Conservation (phyloP, 805 yeast species). For the Yamadazyma ubonensis region DNA sequence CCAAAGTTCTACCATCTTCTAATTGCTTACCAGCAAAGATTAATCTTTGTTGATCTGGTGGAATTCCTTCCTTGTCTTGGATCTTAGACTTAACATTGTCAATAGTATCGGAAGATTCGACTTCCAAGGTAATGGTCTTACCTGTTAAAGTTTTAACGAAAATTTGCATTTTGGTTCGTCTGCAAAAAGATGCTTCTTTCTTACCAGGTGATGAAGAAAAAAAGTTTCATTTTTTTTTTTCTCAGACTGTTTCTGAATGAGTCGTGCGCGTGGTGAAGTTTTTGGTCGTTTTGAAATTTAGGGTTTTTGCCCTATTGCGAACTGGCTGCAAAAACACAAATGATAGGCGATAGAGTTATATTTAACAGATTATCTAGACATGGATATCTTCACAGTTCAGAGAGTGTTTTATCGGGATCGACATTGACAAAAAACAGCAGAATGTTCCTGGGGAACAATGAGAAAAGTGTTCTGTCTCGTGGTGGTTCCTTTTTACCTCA, state of each 20-base stretch:
- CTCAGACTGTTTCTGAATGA: background rate
- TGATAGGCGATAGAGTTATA: slow-evolving; percentile 11
- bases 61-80: slow-evolving; percentile 99
- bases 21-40: slow-evolving; percentile 99
- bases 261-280: slow-evolving; percentile 4
- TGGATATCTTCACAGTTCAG: slow-evolving; percentile 1
- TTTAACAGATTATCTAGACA: slow-evolving; percentile 2
- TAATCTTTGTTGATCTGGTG: slow-evolving; percentile 99
- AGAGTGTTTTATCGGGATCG: background rate
- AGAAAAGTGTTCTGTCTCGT: too few species aligned
- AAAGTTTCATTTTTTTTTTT: slow-evolving; percentile 3
- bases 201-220: slow-evolving; percentile 29
- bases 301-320: slow-evolving; percentile 10
- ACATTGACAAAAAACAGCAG: background rate
- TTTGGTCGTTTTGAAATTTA: too few species aligned
- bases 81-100: slow-evolving; percentile 98
- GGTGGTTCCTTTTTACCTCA: too few species aligned
- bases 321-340: too few species aligned
- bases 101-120: slow-evolving; percentile 97
- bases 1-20: slow-evolving; percentile 98
- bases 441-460: too few species aligned
- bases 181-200: slow-evolving; percentile 46
- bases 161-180: slow-evolving; percentile 71
- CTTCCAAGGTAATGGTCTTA: slow-evolving; percentile 98
- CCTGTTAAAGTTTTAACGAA: slow-evolving; percentile 99